Conservation (phyloP, 2,329 filamentous ascomycete species). For the Bertia moriformis region DNA sequence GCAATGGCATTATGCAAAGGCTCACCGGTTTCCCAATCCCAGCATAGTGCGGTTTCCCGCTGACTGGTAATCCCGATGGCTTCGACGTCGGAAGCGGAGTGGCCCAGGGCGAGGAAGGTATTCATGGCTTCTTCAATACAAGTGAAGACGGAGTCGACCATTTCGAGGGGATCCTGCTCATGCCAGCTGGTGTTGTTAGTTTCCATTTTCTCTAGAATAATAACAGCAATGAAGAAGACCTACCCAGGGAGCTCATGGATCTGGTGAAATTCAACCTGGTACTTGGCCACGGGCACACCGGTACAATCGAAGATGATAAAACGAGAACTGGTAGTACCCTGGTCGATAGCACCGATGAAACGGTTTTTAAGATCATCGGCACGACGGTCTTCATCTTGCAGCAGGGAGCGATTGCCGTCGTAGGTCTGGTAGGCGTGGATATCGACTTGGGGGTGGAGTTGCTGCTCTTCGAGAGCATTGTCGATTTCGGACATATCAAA, state of each 20-base stretch:
- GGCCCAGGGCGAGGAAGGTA: slow-evolving; percentile 52
- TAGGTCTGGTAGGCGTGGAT: not conserved
- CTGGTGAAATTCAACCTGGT: slow-evolving; percentile 65
- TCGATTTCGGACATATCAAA: not conserved
- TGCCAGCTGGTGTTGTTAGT: slow-evolving; percentile 48
- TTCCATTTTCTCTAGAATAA: slow-evolving; percentile 3
- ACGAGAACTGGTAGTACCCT: slow-evolving; percentile 64
- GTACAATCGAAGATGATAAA: slow-evolving; percentile 65
- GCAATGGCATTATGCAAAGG: slow-evolving; percentile 70
- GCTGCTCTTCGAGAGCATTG: not conserved
- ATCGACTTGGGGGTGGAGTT: not conserved
- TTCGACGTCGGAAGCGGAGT: slow-evolving; percentile 54
- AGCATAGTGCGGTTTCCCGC: slow-evolving; percentile 67
- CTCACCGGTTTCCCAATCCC: slow-evolving; percentile 65
- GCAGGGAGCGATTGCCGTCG: not conserved
- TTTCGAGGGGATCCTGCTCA: slow-evolving; percentile 67
- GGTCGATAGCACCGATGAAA: slow-evolving; percentile 67
- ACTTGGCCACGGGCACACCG: slow-evolving; percentile 55
- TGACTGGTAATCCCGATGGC: slow-evolving; percentile 73
- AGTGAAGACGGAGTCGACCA: slow-evolving; percentile 55
- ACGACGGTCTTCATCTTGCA: slow-evolving; percentile 1
- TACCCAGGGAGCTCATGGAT: slow-evolving; percentile 64
- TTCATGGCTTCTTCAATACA: slow-evolving; percentile 65
- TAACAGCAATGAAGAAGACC: slow-evolving; percentile 10
- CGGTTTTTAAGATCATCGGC: slow-evolving; percentile 12